A percentile compares a stretch with the other conserved stretches of the same genome.
These are phyloP conservation scores for Discostella stelligeroides DNA, from an alignment of 108 stramenopile genomes.

Conservation along the genomic window DNA sequence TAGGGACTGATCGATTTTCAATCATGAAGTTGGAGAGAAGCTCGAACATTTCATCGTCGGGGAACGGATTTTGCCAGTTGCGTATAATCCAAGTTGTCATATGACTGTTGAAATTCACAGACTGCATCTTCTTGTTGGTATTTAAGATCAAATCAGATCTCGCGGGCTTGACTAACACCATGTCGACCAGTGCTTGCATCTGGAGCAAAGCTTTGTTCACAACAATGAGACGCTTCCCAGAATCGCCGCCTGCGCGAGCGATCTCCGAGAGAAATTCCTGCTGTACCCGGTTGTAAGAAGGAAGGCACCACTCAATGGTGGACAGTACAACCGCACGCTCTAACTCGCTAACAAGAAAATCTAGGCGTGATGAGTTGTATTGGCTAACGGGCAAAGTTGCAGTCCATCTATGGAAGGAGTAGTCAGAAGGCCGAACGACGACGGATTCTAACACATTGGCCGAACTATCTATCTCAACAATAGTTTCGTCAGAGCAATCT, in stretches of 20 bases:
- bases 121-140: neutral
- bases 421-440: neutral
- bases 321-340: slow-evolving; percentile 8
- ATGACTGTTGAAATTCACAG: neutral
- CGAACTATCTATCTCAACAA: neutral
- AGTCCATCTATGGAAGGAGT: slow-evolving; percentile 10
- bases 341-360: slow-evolving; percentile 9
- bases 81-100: neutral
- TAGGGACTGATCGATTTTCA: slow-evolving; percentile 13
- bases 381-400: neutral
- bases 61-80: slow-evolving; percentile 16
- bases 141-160: neutral
- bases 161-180: neutral
- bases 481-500: neutral
- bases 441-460: neutral
- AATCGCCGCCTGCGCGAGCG: neutral
- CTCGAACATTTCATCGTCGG: neutral
- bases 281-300: slow-evolving; percentile 27
- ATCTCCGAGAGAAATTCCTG: neutral
- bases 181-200: slow-evolving; percentile 31
- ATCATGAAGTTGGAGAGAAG: neutral
- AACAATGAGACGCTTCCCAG: neutral
- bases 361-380: neutral
- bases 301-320: slow-evolving; percentile 6
- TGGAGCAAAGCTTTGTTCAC: slow-evolving; percentile 13